A percentile compares a stretch with the other conserved stretches of the same genome.
These are phyloP conservation scores for Ceratocystis variospora DNA, from an alignment of 2,329 filamentous ascomycete species.

Conservation along the genomic window DNA sequence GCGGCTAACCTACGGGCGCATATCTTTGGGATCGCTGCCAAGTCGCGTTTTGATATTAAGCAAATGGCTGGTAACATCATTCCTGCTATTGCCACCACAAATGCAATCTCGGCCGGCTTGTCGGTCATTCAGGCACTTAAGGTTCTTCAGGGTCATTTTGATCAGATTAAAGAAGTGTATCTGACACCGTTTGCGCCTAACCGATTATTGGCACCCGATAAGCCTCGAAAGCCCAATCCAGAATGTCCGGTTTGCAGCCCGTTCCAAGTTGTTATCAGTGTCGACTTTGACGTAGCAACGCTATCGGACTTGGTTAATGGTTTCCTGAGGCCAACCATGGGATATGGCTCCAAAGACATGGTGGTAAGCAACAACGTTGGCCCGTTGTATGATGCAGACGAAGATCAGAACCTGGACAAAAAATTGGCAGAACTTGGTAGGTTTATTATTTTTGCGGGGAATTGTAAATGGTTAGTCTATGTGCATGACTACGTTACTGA, in stretches of 20 bases:
- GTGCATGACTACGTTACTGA: conserved; percentile 21
- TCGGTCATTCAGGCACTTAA: conserved; percentile 91
- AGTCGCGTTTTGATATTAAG: conserved; percentile 93
- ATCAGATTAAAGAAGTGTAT: conserved; percentile 69
- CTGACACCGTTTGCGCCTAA: conserved; percentile 53
- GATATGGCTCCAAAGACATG: conserved; percentile 66
- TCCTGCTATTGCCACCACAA: conserved; percentile 93
- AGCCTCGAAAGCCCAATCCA: conserved; percentile 53
- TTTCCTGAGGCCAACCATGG: conserved; percentile 54
- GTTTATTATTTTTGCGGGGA: conserved; percentile 18
- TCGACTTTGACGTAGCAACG: conserved; percentile 56
- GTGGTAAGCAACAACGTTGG: conserved; percentile 60
- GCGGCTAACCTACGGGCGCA: conserved; percentile 79
- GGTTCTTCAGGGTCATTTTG: conserved; percentile 59
- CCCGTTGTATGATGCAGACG: conserved; percentile 78
- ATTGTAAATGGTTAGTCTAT: too few species aligned
- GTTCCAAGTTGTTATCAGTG: conserved; percentile 50
- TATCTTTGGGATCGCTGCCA: conserved; percentile 76
- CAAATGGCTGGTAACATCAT: conserved; percentile 99
- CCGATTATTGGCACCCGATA: conserved; percentile 45
- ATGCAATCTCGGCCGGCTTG: conserved; percentile 85
- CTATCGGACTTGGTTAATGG: conserved; percentile 66
- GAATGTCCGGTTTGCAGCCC: conserved; percentile 74
- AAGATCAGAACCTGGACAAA: conserved; percentile 72
- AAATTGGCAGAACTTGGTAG: conserved; percentile 62